Percentiles rank a stretch among this genome's conserved stretches.
These are phyloP conservation scores for Oidiodendron maius DNA, from an alignment of 495 filamentous ascomycete species.

Conservation along the genomic window DNA sequence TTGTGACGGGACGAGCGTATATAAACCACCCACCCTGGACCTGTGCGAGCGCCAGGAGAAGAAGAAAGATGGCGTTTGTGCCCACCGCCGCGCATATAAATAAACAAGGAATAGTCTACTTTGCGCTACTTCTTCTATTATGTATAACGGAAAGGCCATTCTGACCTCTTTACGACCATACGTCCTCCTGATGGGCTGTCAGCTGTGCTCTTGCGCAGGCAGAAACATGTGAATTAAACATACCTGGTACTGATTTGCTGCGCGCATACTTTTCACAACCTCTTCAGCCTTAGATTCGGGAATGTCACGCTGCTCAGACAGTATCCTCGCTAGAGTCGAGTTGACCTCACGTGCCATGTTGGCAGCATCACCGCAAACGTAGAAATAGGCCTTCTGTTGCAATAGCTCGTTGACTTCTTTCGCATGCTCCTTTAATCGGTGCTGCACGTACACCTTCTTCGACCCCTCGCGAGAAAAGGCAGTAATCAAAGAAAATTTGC, in stretches of 20 bases:
- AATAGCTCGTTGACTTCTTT: conserved; percentile 84
- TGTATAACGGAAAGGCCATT: too few species aligned
- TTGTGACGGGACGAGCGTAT: too few species aligned
- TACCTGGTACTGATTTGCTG: conserved; percentile 91
- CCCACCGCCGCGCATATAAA: too few species aligned
- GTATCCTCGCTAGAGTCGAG: conserved; percentile 73
- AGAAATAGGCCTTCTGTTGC: conserved; percentile 85
- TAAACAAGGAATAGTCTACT: too few species aligned
- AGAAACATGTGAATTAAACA: neutral
- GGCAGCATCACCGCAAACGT: conserved; percentile 96
- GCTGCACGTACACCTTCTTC: conserved; percentile 96
- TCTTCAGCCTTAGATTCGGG: conserved; percentile 85
- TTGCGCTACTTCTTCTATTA: too few species aligned
- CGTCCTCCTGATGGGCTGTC: conserved; percentile 79
- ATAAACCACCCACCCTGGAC: too few species aligned
- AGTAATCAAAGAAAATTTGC: conserved; percentile 79
- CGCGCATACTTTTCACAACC: conserved; percentile 91
- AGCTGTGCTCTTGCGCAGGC: too few species aligned
- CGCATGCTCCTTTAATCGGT: conserved; percentile 77
- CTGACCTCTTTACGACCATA: too few species aligned
- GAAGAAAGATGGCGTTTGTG: too few species aligned
- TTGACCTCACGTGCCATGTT: conserved; percentile 99
- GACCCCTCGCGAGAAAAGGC: conserved; percentile 85
- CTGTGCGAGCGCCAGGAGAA: too few species aligned
- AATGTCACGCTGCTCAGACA: conserved; percentile 74